A percentile compares a stretch with the other conserved stretches of the same genome.
These are phyloP conservation scores for Pulveroboletus sp. DNA, from an alignment of 768 basidiomycete genomes.

Conservation along the genomic window DNA sequence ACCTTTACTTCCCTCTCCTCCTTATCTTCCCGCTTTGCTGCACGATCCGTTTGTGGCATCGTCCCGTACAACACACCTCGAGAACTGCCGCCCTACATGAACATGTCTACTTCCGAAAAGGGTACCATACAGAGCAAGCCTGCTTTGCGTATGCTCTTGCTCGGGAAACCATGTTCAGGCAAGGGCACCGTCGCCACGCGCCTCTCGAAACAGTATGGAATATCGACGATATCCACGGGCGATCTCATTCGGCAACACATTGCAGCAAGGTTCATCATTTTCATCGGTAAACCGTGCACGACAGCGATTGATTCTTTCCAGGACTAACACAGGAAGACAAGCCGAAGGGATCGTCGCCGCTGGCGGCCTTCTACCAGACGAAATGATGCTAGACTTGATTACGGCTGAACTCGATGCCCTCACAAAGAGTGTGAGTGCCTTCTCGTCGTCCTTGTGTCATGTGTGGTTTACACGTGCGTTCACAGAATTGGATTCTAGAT, in stretches of 20 bases:
- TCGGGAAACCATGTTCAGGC: conserved; percentile 62
- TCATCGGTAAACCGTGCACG: neutral
- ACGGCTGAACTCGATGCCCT: conserved; percentile 62
- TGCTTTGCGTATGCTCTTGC: conserved; percentile 44
- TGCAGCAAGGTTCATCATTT: conserved; percentile 43
- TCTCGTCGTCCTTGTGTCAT: conserved; percentile 4
- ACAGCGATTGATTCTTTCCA: conserved; percentile 13
- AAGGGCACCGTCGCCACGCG: conserved; percentile 78
- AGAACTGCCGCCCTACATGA: conserved; percentile 48
- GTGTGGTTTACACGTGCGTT: conserved; percentile 6
- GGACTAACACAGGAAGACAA: conserved; percentile 64
- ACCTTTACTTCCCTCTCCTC: neutral
- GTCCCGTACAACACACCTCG: conserved; percentile 25
- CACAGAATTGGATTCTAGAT: conserved; percentile 83
- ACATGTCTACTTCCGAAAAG: conserved; percentile 22
- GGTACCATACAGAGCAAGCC: conserved; percentile 25
- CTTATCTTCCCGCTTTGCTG: neutral
- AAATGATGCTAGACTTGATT: conserved; percentile 72
- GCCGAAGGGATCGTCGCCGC: conserved; percentile 76
- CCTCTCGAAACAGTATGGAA: conserved; percentile 69
- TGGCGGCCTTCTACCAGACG: conserved; percentile 73
- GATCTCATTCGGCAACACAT: conserved; percentile 84
- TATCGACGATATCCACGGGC: conserved; percentile 73
- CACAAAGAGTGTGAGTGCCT: conserved; percentile 49
- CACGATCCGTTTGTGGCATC: conserved; percentile 18